A percentile compares a stretch with the other conserved stretches of the same genome.
Evolutionary conservation across 768 basidiomycete genomes (phyloP).

Genomic region (Nidularia pulvinata): DNA sequence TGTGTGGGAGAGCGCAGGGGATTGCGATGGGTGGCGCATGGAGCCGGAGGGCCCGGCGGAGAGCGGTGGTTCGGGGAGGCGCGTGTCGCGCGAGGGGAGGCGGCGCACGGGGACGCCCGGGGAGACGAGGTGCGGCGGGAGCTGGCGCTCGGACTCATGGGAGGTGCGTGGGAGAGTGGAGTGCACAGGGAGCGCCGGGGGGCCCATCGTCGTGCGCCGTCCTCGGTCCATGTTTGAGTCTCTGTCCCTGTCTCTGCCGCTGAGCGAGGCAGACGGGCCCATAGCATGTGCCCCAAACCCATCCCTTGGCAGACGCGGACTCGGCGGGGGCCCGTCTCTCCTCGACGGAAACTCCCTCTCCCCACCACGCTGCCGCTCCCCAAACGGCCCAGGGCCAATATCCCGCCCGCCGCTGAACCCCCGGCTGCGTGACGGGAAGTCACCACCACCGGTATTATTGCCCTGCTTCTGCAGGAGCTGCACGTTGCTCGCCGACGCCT

Average conservation of each 20-base stretch:
- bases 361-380: conserved; percentile 14
- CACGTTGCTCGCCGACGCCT: conserved; percentile 26
- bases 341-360: conserved; percentile 22
- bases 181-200: conserved; percentile 44
- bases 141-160: conserved; percentile 44
- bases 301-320: conserved; percentile 32
- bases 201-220: conserved; percentile 49
- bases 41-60: conserved; percentile 21
- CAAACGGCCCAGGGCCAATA: conserved; percentile 16
- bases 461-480: conserved; percentile 64
- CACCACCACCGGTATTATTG: conserved; percentile 24
- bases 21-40: conserved; percentile 34
- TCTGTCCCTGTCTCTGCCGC: conserved; percentile 28
- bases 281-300: conserved; percentile 12
- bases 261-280: conserved; percentile 12
- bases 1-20: conserved; percentile 40
- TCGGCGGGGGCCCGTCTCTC: conserved; percentile 36
- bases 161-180: conserved; percentile 26
- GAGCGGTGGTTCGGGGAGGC: conserved; percentile 28
- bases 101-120: conserved; percentile 26
- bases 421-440: conserved; percentile 24
- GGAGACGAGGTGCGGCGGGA: conserved; percentile 55
- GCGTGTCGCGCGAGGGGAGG: conserved; percentile 43
- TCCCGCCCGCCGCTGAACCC: conserved; percentile 23
- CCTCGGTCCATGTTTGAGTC: conserved; percentile 33